Percentiles rank a stretch among this genome's conserved stretches.
phyloP scores from a whole-genome alignment of 1,284 basidiomycete species.

The Heterobasidion annosum region DNA sequence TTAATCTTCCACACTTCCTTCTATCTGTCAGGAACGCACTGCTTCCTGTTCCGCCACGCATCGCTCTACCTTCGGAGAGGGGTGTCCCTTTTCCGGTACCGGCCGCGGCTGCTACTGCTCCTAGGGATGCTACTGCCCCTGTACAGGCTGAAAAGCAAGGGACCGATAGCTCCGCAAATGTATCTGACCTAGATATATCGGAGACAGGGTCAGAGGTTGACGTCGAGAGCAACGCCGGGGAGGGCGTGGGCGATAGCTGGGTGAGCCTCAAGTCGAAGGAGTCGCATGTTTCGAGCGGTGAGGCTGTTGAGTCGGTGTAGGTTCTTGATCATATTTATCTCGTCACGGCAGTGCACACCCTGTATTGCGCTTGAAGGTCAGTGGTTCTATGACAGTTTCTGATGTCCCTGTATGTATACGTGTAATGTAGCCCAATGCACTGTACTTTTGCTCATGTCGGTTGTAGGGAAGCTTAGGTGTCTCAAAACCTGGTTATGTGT shows the following conservation, averaged over 20 bases:
- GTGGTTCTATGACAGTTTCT: too few species aligned
- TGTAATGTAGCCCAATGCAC: slow-evolving; percentile 1
- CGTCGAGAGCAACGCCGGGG: slow-evolving; percentile 51
- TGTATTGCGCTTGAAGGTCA: background rate
- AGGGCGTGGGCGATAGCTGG: slow-evolving; percentile 52
- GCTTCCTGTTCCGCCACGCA: slow-evolving; percentile 37
- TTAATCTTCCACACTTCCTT: slow-evolving; percentile 58
- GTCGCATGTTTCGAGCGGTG: slow-evolving; percentile 1
- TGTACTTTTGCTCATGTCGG: background rate
- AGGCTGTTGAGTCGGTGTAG: background rate
- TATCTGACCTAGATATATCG: slow-evolving; percentile 23
- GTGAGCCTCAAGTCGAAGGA: slow-evolving; percentile 35
- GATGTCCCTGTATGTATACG: background rate
- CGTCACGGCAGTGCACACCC: background rate
- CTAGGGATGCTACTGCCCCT: slow-evolving; percentile 2
- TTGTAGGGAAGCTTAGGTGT: background rate
- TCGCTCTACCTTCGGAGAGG: slow-evolving; percentile 9
- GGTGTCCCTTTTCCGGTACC: slow-evolving; percentile 7
- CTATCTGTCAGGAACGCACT: slow-evolving; percentile 53
- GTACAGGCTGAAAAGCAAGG: slow-evolving; percentile 5
- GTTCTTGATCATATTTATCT: background rate
- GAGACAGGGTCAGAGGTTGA: slow-evolving; percentile 55
- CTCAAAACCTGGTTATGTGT: too few species aligned
- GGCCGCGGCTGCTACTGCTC: slow-evolving; percentile 5
- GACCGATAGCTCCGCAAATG: slow-evolving; percentile 18